Evolutionary conservation across 768 basidiomycete species (phyloP), one percentile per base, ranked within the genome.

Genomic region (Coprinopsis cinerea): DNA sequence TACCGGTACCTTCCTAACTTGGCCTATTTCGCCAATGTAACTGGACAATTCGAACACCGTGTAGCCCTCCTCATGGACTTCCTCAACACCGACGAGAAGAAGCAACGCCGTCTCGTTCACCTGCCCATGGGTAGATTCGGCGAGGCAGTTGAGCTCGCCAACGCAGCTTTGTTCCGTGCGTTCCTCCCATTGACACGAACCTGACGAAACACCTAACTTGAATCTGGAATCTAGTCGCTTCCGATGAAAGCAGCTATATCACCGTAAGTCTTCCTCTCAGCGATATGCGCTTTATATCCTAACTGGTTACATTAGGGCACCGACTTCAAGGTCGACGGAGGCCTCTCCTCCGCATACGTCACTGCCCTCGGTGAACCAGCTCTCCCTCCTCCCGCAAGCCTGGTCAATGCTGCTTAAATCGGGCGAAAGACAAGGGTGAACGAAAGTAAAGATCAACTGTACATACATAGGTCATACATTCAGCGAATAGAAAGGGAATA

Each of bases 91-190:
- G 74, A 85, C 39, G 96, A 99, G 75, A 98, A 98, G 73, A 82
- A 87, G 52, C 82, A 97, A 37, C 83, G 96, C 24, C 79, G 96
- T 40, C 63, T 97, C 63, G 83, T 92, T 18, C 92, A 93, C 58
- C 79, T 95, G 14, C 95, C 94, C 1, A 92, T 96, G 91, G 94
- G 94, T 53, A 82, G 95, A 53, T 99, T 99, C 64, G 95, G 95
- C 30, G 92, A 97, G 72, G 96, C 94, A 0, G 75, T 98, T 54
- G 96, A 99, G 66, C 77, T 94, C 52, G 96, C 96, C 5, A 88
- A 85, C 61, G 93, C 82, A 24, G 94, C 92, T 17, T 74, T 97
- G 22, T 99, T 98, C 78, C 69, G 93, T 95, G 63, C 45, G 92
- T 83, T 20, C 51, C 18, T 17, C 52, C 45, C 30, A 39, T 23